Evolutionary conservation across 306 rosid genomes (phyloP), one percentile per base, ranked within the genome.

Genomic region (Dalbergia cultrata): DNA sequence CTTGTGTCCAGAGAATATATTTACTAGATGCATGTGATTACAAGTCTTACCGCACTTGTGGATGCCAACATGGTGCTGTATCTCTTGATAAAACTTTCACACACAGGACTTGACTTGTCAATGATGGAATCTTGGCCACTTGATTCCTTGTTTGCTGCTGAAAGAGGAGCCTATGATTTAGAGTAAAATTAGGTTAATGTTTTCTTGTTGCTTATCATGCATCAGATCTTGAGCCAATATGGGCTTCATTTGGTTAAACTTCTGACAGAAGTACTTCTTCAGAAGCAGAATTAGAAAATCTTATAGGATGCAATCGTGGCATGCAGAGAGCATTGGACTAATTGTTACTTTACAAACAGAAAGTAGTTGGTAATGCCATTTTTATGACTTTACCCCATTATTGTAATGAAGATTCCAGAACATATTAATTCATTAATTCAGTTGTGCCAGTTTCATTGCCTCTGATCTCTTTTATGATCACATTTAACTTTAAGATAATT

Each of bases 61-160:
- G 91, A 78, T 79, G 83, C 86, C 87, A 92, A 80, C 80, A 85
- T 86, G 68, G 33, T 75, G 68, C 86, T 69, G 87, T 82, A 85
- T 87, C 84, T 82, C 89, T 73, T 87, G 75, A 88, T 78, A 26
- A 88, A 80, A 72, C 81, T 57, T 82, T 39, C 74, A 47, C 21
- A 77, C 21, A 16, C 65, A 68, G 75, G 79, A 57, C 70, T 52
- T 75, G 80, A 45, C 66, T 81, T 86, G 8, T 52, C 76, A 47
- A 70, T 76, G 54, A 43, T 18, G 34, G 75, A 76, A 44, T 74
- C 88, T 74, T 60, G 76, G 67, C 13, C 64, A 34, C 35, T 26
- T 44, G 43, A 80, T 72, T 34, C 62, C 56, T 67, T 75, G 70
- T 60, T 59, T n/a, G n/a, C 52, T 6, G 84, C 74, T 22, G 67